A percentile compares a stretch with the other conserved stretches of the same genome.
Conservation (phyloP, 192 early-diverging fungal genomes). For the Kickxella alabastrina region DNA sequence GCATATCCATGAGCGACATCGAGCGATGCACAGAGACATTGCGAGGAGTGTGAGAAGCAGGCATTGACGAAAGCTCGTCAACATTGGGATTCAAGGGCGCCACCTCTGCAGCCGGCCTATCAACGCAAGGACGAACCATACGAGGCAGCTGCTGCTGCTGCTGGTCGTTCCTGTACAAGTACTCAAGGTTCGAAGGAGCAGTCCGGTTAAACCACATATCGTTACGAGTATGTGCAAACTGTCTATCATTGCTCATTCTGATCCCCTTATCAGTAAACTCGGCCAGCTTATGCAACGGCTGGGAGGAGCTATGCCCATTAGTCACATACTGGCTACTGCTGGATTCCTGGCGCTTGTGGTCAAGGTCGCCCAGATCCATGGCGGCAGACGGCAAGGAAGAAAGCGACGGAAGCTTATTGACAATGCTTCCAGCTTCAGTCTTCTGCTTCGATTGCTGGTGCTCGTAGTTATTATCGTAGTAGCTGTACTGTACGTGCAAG, state of each 20-base stretch:
- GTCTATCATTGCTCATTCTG: constrained; percentile 1
- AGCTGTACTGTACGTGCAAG: too few relatives aligned
- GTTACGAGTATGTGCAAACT: constrained; percentile 38
- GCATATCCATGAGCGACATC: constrained; percentile 49
- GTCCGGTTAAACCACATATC: constrained; percentile 41
- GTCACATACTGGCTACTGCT: too few relatives aligned
- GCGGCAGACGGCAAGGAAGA: background rate
- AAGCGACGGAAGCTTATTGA: background rate
- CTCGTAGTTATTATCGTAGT: too few relatives aligned
- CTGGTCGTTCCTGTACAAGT: constrained; percentile 28
- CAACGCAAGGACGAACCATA: too few relatives aligned
- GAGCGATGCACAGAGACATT: constrained; percentile 24
- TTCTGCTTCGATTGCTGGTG: background rate
- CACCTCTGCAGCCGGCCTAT: too few relatives aligned
- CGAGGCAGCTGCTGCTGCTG: too few relatives aligned
- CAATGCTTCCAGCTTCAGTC: background rate
- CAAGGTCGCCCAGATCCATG: background rate
- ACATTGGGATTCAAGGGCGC: too few relatives aligned
- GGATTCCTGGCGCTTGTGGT: background rate
- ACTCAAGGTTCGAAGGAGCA: constrained; percentile 32
- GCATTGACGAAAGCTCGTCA: too few relatives aligned
- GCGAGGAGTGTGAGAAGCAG: background rate
- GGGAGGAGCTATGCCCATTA: background rate
- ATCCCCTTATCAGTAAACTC: background rate
- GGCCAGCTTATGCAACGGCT: background rate